Evolutionary conservation across 2,329 filamentous ascomycete genomes (phyloP).

Genomic region (Exophiala bonariae): DNA sequence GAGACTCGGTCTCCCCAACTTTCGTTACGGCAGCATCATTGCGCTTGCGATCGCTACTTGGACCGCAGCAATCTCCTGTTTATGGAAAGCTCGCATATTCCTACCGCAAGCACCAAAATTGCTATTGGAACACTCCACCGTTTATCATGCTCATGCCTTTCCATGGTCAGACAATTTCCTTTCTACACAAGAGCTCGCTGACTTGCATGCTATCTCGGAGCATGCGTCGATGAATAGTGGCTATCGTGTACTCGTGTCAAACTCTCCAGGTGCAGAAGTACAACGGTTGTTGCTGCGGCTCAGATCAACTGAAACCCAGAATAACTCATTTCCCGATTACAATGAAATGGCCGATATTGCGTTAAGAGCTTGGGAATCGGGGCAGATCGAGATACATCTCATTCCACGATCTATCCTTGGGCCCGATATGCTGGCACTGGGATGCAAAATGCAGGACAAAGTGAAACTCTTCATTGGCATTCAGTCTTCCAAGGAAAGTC

Average conservation of each 20-base stretch:
- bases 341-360: constrained; percentile 36
- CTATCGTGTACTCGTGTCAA: constrained; percentile 40
- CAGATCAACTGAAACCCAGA: constrained; percentile 26
- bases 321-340: constrained; percentile 48
- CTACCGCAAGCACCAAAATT: constrained; percentile 37
- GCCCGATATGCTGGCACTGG: constrained; percentile 37
- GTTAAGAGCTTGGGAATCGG: constrained; percentile 35
- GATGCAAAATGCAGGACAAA: constrained; percentile 31
- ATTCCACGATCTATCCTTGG: constrained; percentile 35
- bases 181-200: constrained; percentile 53
- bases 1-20: constrained; percentile 39
- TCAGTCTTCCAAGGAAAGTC: constrained; percentile 31
- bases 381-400: constrained; percentile 35
- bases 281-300: constrained; percentile 43
- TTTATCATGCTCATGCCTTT: constrained; percentile 47
- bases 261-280: constrained; percentile 46
- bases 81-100: constrained; percentile 50
- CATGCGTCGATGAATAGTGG: constrained; percentile 44
- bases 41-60: constrained; percentile 52
- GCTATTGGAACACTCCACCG: constrained; percentile 32
- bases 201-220: constrained; percentile 44
- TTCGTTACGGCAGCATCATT: constrained; percentile 49
- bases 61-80: constrained; percentile 51
- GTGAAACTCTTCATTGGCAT: constrained; percentile 36
- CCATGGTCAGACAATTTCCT: constrained; percentile 46